phyloP scores from a whole-genome alignment of 306 rosid genomes.

The Amphicarpaea edgeworthii region DNA sequence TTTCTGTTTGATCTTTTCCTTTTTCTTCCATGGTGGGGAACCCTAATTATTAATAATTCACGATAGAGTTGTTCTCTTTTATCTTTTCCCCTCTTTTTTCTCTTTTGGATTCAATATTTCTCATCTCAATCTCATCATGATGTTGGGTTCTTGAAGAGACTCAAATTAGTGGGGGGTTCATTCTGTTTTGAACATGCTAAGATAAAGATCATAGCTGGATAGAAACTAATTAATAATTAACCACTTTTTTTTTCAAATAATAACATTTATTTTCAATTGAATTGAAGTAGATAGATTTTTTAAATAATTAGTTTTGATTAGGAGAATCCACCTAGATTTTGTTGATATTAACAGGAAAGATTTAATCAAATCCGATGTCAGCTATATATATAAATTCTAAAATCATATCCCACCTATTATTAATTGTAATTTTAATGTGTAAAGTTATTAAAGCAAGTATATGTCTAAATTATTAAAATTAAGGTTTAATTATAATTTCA shows the following conservation, averaged over 20 bases:
- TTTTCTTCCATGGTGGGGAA: slow-evolving; percentile 53
- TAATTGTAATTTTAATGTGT: no score
- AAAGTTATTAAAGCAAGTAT: no score
- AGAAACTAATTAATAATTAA: slow-evolving; percentile 14
- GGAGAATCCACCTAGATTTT: slow-evolving; percentile 12
- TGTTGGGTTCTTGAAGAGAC: slow-evolving; percentile 18
- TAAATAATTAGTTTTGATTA: slow-evolving; percentile 29
- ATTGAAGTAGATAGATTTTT: background rate
- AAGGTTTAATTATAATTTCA: no score
- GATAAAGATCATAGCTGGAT: slow-evolving; percentile 35
- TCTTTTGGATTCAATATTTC: slow-evolving; percentile 5
- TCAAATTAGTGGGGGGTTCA: slow-evolving; percentile 1
- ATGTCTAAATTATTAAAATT: no score
- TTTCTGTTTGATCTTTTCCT: slow-evolving; percentile 33
- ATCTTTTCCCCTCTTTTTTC: background rate
- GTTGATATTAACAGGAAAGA: background rate
- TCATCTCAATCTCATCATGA: slow-evolving; percentile 6
- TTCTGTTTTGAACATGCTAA: slow-evolving; percentile 34
- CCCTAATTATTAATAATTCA: background rate
- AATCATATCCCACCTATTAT: background rate
- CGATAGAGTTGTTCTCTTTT: background rate
- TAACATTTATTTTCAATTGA: no score
- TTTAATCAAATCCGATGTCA: background rate
- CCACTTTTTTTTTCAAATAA: background rate
- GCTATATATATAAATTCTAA: background rate